Conservation (phyloP, 75 land plant genomes). For the Cryptomeria japonica region DNA sequence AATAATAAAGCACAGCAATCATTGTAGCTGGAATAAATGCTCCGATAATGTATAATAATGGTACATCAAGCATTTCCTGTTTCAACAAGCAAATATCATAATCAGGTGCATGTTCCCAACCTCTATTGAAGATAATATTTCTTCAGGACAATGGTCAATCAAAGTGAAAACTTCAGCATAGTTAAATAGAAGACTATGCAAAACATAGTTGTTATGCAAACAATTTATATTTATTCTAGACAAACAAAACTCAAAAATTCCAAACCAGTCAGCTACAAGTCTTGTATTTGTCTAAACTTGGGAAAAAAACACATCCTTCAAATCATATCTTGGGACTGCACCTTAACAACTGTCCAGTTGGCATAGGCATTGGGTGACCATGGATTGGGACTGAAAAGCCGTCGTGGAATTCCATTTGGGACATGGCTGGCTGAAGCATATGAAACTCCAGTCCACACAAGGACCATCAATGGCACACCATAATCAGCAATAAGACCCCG, state of each 20-base stretch:
- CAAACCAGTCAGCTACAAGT: neutral
- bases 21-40: slow-evolving; percentile 89
- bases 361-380: slow-evolving; percentile 75
- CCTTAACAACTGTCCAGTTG: slow-evolving; percentile 85
- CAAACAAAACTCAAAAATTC: neutral
- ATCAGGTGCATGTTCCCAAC: neutral
- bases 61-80: slow-evolving; percentile 84
- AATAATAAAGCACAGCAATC: slow-evolving; percentile 89
- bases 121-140: neutral
- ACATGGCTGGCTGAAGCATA: slow-evolving; percentile 63
- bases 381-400: slow-evolving; percentile 89
- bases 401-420: slow-evolving; percentile 73
- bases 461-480: slow-evolving; percentile 91
- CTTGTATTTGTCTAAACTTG: neutral
- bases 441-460: slow-evolving; percentile 87
- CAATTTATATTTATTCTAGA: too few relatives aligned
- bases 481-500: slow-evolving; percentile 83
- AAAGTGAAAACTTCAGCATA: neutral
- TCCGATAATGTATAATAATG: slow-evolving; percentile 62
- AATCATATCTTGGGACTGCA: slow-evolving; percentile 5
- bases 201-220: neutral
- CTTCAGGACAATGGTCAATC: neutral
- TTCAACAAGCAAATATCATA: neutral
- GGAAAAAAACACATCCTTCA: slow-evolving; percentile 31
- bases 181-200: neutral